phyloP scores from a whole-genome alignment of 345 rosid species.

The Salix koriyanagi region DNA sequence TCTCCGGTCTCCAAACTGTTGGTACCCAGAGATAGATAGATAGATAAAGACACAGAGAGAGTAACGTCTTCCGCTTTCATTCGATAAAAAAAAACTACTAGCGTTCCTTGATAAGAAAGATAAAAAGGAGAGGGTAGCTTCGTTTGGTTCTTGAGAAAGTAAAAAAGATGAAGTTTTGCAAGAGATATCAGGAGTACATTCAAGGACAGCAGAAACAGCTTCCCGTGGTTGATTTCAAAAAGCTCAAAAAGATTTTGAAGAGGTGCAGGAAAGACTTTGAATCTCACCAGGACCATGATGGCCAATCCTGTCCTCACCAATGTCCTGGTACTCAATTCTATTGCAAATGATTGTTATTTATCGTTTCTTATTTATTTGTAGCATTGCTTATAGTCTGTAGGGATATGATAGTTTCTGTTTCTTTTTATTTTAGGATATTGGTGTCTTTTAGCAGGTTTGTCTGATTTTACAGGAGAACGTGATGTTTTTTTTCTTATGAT shows the following conservation, averaged over 20 bases:
- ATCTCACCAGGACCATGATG: constrained; percentile 19
- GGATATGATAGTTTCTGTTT: background rate
- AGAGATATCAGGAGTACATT: constrained; percentile 80
- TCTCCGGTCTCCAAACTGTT: background rate
- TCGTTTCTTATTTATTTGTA: background rate
- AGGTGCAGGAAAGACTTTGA: constrained; percentile 45
- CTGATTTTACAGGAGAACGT: background rate
- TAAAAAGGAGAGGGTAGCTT: background rate
- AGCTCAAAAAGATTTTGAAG: constrained; percentile 77
- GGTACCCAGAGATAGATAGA: no score
- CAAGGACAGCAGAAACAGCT: constrained; percentile 56
- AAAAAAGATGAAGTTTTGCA: constrained; percentile 76
- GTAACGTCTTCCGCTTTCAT: background rate
- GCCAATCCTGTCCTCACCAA: constrained; percentile 47
- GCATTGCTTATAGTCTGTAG: background rate
- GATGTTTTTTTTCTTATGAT: background rate
- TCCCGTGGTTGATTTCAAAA: constrained; percentile 81
- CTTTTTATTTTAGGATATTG: no score
- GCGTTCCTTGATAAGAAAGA: background rate
- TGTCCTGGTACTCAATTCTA: constrained; percentile 44
- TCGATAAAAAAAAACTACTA: background rate
- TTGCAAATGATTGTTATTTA: background rate
- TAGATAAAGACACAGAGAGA: no score
- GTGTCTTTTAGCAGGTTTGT: background rate
- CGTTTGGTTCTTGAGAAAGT: background rate